Evolutionary conservation across 352 stramenopile species (phyloP), one percentile per base, ranked within the genome.

Genomic region (Pythium dissimile): DNA sequence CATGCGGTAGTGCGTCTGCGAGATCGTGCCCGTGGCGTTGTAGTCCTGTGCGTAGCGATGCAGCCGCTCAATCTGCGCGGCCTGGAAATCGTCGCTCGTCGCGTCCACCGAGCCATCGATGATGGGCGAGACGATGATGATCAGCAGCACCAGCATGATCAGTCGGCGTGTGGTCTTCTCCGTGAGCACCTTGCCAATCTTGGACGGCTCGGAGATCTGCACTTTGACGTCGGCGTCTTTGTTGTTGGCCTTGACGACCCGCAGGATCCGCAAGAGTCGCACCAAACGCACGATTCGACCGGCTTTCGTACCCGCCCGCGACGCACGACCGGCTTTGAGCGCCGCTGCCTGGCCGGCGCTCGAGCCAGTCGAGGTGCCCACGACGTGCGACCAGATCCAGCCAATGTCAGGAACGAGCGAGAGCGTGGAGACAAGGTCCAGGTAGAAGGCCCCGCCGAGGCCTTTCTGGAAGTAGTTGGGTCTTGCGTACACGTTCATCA

Each of bases 131-230:
- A 92, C 59, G 42, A 95, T 89, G 48, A 95, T 92, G 66, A 95
- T 95, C 4, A 89, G 51, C 1, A 96, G 72, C 56, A 96, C 85
- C 0, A 97, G 75, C 24, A 98, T 72, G 49, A 98, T 98, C 23
- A 98, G 64, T 31, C 86, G 74, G 9, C 90, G 76, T 20, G 93
- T 98, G 9, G 94, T 98, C 47, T 97, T 96, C 54, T 98, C 93
- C 7, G 92, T 97, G 38, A 98, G 63, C 57, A 97, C 89, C 55
- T 96, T 95, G 42, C 94, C 94, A 46, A 98, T 92, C 65, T 98
- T 97, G 28, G 84, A 96, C 15, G 88, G 88, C 62, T 97, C 85
- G 0, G 81, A 90, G 50, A 95, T 86, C 48, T 87, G 60, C 16
- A 92, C 75, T 52, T 89, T 84, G 0, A 56, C 53, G 5, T 88